Evolutionary conservation across 2,329 filamentous ascomycete genomes (phyloP).

Genomic region (Sclerotinia sclerotiorum): DNA sequence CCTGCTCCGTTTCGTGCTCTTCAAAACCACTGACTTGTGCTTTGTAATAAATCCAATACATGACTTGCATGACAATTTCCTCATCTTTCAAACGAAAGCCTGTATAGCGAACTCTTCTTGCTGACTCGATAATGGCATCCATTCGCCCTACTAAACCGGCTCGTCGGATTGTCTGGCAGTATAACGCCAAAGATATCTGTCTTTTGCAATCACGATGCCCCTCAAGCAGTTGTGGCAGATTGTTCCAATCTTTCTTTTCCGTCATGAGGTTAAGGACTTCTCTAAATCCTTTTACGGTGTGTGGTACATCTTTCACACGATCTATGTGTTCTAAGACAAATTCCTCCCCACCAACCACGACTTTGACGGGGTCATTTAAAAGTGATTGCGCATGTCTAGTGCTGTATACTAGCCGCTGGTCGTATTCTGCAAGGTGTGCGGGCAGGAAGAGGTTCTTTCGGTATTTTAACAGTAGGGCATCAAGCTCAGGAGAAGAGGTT

Average conservation of each 20-base stretch:
- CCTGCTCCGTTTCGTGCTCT: constrained; percentile 33
- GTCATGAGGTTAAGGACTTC: constrained; percentile 37
- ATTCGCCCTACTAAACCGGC: constrained; percentile 29
- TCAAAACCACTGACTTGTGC: constrained; percentile 33
- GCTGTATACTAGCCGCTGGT: constrained; percentile 55
- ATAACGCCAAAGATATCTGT: neutral
- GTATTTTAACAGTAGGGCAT: constrained; percentile 52
- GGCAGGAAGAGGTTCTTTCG: constrained; percentile 62
- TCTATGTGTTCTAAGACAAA: constrained; percentile 38
- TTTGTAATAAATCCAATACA: constrained; percentile 32
- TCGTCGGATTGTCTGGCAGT: constrained; percentile 27
- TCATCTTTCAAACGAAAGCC: constrained; percentile 33
- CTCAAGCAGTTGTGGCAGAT: constrained; percentile 38
- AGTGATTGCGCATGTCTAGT: constrained; percentile 50
- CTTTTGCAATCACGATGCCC: constrained; percentile 33
- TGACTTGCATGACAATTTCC: constrained; percentile 27
- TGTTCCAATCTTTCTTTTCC: constrained; percentile 40
- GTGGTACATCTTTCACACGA: constrained; percentile 31
- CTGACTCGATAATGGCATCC: constrained; percentile 38
- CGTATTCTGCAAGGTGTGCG: constrained; percentile 53
- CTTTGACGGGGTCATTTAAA: constrained; percentile 54
- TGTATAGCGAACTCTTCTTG: constrained; percentile 35
- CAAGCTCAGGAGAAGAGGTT: constrained; percentile 55
- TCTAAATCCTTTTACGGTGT: constrained; percentile 20
- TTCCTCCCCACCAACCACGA: constrained; percentile 57